Evolutionary conservation across 2,329 filamentous ascomycete species (phyloP), one percentile per base, ranked within the genome.

Genomic region (Hymenoscyphus repandus): DNA sequence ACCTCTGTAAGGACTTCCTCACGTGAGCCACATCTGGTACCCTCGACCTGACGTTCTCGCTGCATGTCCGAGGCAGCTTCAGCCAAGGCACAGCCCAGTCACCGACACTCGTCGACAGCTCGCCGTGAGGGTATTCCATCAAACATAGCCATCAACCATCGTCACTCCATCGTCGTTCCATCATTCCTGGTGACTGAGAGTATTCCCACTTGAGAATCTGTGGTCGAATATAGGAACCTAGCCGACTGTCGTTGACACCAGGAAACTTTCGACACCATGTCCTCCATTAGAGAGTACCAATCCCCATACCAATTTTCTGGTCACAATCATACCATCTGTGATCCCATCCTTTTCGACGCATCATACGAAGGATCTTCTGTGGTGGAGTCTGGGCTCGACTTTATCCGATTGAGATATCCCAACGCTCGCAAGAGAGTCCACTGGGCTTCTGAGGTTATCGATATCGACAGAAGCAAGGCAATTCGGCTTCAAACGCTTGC

Each of bases 1-100:
- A 52, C 50, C 51, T 46, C 47, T 56, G 33, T 55, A 52, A 58
- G 42, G 51, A 57, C 55, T 59, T 62, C 51, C 51, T 52, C 60
- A 60, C 50, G 55, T 63, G 57, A 52, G 42, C 40, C 33, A 60
- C 50, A 59, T 51, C 50, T 46, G 59, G 62, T 66, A 65, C 64
- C 63, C 64, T 65, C 60, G 60, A 62, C 61, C 44, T 52, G 45
- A 49, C 54, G 49, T 57, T 56, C 60, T 58, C 56, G 58, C 53
- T 61, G 58, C 56, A 48, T 55, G 45, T 47, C 47, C 49, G 49
- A 52, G 45, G 43, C 37, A 45, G 33, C 40, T 51, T 59, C 51
- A 39, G 58, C 53, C 54, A 61, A 63, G 55, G 50, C 58, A 58
- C 52, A 56, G 22, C 45, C 50, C 44, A 53, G 41, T 55, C 49